Base-by-base conservation (phyloP, 2,329 filamentous ascomycete genomes). In the Fusarium caatingaense region DNA sequence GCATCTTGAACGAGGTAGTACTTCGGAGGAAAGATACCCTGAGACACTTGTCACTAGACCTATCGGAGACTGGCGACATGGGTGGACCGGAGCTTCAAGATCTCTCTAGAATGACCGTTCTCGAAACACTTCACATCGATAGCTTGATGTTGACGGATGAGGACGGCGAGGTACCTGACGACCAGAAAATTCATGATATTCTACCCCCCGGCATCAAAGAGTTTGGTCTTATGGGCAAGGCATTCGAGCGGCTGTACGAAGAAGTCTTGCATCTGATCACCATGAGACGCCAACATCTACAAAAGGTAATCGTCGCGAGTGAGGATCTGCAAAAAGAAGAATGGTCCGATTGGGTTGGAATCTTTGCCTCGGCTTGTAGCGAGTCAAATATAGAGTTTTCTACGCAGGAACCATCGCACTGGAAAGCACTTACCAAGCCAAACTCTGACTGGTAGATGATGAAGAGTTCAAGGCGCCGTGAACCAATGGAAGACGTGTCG, bases 271-370 rank as follows among this genome's bases (percentile, higher is more conserved):
- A 59, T 3, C 4, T n/a, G 1, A 30, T 64, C 5, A 41, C 8
- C 1, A 25, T 13, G 8, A 10, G 10, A 9, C 16, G 21, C 58
- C 23, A 20, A 10, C 16, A 41, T 11, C 10, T 62, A 8, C 9
- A 11, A 11, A 34, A 32, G 41, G 27, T 62, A 7, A 25, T 47
- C 15, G 8, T 64, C 21, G 16, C 18, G 9, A n/a, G 8, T 5
- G 2, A 7, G 5, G 2, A 20, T n/a, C 11, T 20, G 3, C 18
- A 3, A 7, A 28, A 28, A 2, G 13, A n/a, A 3, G 6, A 44
- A 15, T 8, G 46, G 12, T 2, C n/a, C 13, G 15, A 15, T 8
- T 46, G 49, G 34, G 6, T 6, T 3, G 0, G 8, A 2, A n/a
- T 3, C 11, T 8, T 37, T 42, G 8, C 46, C 27, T 65, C 53